Evolutionary conservation across 2,329 filamentous ascomycete genomes (phyloP).

Genomic region (Colletotrichum shisoi): DNA sequence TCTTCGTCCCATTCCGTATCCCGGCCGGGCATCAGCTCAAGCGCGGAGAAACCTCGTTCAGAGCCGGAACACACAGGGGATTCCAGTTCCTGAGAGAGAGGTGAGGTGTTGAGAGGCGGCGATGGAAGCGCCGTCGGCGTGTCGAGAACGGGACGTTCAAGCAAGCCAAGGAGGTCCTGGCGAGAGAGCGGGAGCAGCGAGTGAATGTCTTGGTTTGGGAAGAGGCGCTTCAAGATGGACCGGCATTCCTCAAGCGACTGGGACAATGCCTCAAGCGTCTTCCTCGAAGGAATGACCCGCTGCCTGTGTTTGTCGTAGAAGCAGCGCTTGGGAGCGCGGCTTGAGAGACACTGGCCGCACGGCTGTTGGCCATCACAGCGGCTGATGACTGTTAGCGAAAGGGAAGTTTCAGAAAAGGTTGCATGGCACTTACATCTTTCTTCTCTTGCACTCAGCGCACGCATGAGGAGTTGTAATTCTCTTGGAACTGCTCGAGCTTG

Average conservation of each 20-base stretch:
- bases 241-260: conserved; percentile 72
- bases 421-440: conserved; percentile 68
- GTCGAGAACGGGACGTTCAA: conserved; percentile 58
- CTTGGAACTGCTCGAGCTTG: conserved; percentile 52
- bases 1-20: conserved; percentile 74
- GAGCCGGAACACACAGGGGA: conserved; percentile 60
- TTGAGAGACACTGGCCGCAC: conserved; percentile 83
- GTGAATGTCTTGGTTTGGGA: conserved; percentile 64
- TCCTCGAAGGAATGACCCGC: conserved; percentile 78
- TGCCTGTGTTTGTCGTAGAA: conserved; percentile 83
- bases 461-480: conserved; percentile 68
- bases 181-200: conserved; percentile 63
- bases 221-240: conserved; percentile 67
- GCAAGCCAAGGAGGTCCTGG: conserved; percentile 65
- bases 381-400: conserved; percentile 47
- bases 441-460: conserved; percentile 78
- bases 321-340: conserved; percentile 79
- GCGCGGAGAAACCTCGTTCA: conserved; percentile 57
- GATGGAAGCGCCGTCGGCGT: conserved; percentile 56
- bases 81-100: conserved; percentile 57
- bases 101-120: conserved; percentile 61
- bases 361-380: conserved; percentile 83
- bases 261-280: conserved; percentile 72
- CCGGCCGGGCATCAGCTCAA: conserved; percentile 74
- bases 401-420: not conserved